These are phyloP conservation scores for Bombardia bombarda DNA, from an alignment of 495 filamentous ascomycete genomes.

Conservation along the genomic window DNA sequence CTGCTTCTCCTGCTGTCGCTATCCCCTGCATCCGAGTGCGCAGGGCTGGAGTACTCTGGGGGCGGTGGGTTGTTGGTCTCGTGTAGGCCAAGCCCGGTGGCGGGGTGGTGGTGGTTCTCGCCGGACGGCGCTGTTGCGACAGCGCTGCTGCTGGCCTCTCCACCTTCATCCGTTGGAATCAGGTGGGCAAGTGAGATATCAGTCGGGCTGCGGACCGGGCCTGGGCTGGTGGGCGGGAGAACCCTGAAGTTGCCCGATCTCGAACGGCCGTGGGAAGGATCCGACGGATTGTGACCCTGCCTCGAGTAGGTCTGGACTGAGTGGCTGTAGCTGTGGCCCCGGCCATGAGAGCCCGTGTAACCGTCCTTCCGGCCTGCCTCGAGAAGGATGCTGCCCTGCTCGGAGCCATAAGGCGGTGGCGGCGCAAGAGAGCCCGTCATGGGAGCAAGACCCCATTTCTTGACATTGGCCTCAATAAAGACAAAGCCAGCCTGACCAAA, in stretches of 20 bases:
- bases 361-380: conserved; percentile 65
- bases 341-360: conserved; percentile 52
- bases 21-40: conserved; percentile 36
- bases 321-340: conserved; percentile 40
- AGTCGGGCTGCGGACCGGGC: conserved; percentile 84
- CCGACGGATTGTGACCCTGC: conserved; percentile 19
- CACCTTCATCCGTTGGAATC: conserved; percentile 64
- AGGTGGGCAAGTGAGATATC: conserved; percentile 85
- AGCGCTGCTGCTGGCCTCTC: conserved; percentile 60
- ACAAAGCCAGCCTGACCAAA: conserved; percentile 97
- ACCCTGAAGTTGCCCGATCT: conserved; percentile 56
- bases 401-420: conserved; percentile 91
- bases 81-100: conserved; percentile 27
- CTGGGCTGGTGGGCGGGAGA: conserved; percentile 72
- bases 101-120: conserved; percentile 29
- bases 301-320: conserved; percentile 33
- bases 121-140: conserved; percentile 22
- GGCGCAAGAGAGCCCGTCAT: conserved; percentile 93
- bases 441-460: conserved; percentile 97
- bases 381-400: conserved; percentile 90
- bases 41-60: conserved; percentile 69
- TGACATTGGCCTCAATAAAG: conserved; percentile 98
- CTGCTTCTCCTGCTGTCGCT: conserved; percentile 44
- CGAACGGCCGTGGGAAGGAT: conserved; percentile 42
- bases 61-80: conserved; percentile 43